Conservation (phyloP, 805 yeast genomes). For the Candida lessepsii region DNA sequence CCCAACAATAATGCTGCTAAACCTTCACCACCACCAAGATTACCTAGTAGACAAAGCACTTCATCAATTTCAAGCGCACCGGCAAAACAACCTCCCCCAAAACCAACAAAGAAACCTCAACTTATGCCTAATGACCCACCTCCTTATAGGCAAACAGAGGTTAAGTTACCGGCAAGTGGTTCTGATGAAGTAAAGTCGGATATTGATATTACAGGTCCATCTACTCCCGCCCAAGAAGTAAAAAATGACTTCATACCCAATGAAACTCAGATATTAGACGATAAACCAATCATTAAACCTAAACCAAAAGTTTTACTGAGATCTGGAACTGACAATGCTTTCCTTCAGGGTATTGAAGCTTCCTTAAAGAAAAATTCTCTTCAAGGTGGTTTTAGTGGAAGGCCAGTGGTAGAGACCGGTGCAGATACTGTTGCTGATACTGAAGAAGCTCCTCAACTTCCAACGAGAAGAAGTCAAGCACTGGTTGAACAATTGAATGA, state of each 20-base stretch:
- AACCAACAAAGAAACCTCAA: slow-evolving; percentile 36
- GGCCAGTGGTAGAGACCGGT: too few relatives aligned
- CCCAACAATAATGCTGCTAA: not conserved
- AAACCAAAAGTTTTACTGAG: slow-evolving; percentile 13
- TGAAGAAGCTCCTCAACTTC: too few relatives aligned
- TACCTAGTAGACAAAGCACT: slow-evolving; percentile 14
- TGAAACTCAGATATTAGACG: not conserved
- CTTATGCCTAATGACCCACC: slow-evolving; percentile 21
- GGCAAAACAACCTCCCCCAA: slow-evolving; percentile 43
- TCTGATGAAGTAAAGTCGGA: too few relatives aligned
- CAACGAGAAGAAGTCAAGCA: too few relatives aligned
- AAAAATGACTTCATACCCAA: too few relatives aligned
- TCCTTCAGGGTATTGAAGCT: slow-evolving; percentile 5
- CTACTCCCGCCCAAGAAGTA: too few relatives aligned
- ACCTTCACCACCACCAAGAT: slow-evolving; percentile 8
- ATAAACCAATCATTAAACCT: slow-evolving; percentile 8
- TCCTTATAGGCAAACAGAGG: slow-evolving; percentile 18
- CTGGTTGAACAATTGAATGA: too few relatives aligned
- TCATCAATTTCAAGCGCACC: slow-evolving; percentile 1
- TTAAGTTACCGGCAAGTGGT: too few relatives aligned
- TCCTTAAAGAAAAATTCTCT: not conserved
- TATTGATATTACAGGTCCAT: too few relatives aligned
- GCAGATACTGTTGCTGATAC: too few relatives aligned
- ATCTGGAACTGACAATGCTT: not conserved
- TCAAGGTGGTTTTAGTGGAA: too few relatives aligned